Evolutionary conservation across 345 rosid species (phyloP).

Genomic region (Bruguiera gymnorhiza): DNA sequence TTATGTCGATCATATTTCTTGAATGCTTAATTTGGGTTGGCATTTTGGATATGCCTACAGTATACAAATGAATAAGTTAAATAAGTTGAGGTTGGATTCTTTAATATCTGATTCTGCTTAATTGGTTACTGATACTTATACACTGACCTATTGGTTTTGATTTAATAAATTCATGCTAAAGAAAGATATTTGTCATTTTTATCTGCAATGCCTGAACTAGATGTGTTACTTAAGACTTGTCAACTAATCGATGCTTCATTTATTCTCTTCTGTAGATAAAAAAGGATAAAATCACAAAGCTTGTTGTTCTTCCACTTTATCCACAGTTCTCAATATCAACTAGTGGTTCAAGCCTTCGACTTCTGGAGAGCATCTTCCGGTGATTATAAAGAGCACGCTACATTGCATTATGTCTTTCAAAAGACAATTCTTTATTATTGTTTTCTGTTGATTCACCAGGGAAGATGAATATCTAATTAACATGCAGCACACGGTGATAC

Average conservation of each 20-base stretch:
- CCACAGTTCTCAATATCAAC: constrained; percentile 99
- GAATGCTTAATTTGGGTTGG: not conserved
- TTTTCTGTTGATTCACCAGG: constrained; percentile 43
- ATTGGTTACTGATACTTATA: not conserved
- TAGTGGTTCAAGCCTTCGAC: constrained; percentile 97
- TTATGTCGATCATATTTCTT: not conserved
- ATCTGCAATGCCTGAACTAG: not conserved
- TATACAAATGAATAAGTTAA: constrained; percentile 8
- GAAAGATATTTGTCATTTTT: constrained; percentile 9
- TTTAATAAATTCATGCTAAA: not conserved
- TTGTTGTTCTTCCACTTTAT: constrained; percentile 96
- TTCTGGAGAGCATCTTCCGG: constrained; percentile 92
- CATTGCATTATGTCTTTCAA: not conserved
- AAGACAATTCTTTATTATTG: constrained; percentile 2
- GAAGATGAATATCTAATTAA: constrained; percentile 96
- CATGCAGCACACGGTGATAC: constrained; percentile 98
- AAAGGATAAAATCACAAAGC: constrained; percentile 82
- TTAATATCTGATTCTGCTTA: not conserved
- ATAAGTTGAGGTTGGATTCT: no score
- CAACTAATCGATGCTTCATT: not conserved
- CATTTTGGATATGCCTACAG: constrained; percentile 1
- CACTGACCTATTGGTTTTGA: no score
- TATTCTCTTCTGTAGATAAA: constrained; percentile 54
- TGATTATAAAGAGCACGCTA: constrained; percentile 23
- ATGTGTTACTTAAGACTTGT: not conserved